These are phyloP conservation scores for Candida silvicultrix DNA, from an alignment of 805 yeast species.

Conservation along the genomic window DNA sequence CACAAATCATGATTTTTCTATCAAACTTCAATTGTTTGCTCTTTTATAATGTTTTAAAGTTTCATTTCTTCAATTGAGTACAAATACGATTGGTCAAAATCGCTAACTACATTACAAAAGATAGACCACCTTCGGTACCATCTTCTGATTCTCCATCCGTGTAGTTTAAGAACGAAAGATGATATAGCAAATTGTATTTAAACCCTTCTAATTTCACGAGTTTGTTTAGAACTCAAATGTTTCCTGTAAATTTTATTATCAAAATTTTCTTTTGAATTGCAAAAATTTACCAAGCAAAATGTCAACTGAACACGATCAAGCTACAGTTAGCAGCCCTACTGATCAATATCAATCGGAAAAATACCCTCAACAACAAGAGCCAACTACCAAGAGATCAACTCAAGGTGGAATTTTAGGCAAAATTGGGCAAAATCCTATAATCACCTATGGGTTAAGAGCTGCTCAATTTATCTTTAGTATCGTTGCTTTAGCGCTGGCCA, in stretches of 20 bases:
- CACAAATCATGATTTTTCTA: background rate
- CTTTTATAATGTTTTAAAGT: background rate
- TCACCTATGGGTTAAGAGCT: constrained; percentile 13
- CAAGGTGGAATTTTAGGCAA: background rate
- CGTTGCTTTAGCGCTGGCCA: constrained; percentile 24
- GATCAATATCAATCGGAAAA: constrained; percentile 13
- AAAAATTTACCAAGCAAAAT: background rate
- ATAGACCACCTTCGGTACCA: background rate
- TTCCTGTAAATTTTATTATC: too few species aligned
- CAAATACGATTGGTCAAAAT: background rate
- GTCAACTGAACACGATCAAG: constrained; percentile 15
- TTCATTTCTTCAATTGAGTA: background rate
- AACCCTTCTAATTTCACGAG: background rate
- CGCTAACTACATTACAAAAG: background rate
- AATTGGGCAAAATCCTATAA: constrained; percentile 4
- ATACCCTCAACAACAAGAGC: background rate
- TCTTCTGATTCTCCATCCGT: background rate
- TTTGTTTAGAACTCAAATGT: background rate
- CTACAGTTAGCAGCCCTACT: constrained; percentile 17
- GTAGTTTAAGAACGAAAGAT: background rate
- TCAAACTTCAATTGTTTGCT: background rate
- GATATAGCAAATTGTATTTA: background rate
- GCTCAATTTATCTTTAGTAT: constrained; percentile 22
- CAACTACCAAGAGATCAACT: background rate
- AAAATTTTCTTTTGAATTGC: background rate